Conservation (phyloP, 2,329 filamentous ascomycete species). For the Talaromyces funiculosus region DNA sequence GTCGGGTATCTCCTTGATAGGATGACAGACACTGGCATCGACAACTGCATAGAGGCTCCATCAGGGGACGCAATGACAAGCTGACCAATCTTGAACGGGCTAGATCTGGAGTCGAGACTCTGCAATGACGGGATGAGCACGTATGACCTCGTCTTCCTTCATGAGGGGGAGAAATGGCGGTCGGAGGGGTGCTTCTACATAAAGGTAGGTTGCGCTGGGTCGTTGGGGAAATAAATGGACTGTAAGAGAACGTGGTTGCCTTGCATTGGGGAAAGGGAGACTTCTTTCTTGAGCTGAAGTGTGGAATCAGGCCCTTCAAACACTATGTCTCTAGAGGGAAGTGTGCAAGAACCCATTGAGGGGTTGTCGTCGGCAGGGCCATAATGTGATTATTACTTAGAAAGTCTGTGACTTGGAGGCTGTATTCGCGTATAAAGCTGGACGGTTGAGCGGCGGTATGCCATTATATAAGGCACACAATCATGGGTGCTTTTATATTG, state of each 20-base stretch:
- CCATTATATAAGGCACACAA: not conserved
- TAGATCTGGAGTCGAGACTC: not conserved
- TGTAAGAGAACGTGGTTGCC: too few relatives aligned
- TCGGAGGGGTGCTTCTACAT: not conserved
- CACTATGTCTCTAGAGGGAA: not conserved
- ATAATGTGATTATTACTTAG: not conserved
- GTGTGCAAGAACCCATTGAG: not conserved
- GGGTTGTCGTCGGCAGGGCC: not conserved
- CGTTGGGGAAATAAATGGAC: not conserved
- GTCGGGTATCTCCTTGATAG: too few relatives aligned
- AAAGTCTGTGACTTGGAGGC: too few relatives aligned
- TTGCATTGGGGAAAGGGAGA: too few relatives aligned
- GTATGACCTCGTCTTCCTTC: not conserved
- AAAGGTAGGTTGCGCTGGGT: not conserved
- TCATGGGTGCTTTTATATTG: not conserved
- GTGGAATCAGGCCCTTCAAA: too few relatives aligned
- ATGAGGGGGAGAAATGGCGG: not conserved
- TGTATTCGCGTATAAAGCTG: too few relatives aligned
- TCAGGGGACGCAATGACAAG: too few relatives aligned
- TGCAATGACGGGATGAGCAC: not conserved
- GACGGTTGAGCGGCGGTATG: not conserved
- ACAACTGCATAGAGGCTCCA: too few relatives aligned
- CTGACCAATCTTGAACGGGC: too few relatives aligned
- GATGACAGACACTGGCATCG: too few relatives aligned
- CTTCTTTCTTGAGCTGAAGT: too few relatives aligned